Evolutionary conservation across 1,284 basidiomycete species (phyloP).

Genomic region (Cutaneotrichosporon mucoides): DNA sequence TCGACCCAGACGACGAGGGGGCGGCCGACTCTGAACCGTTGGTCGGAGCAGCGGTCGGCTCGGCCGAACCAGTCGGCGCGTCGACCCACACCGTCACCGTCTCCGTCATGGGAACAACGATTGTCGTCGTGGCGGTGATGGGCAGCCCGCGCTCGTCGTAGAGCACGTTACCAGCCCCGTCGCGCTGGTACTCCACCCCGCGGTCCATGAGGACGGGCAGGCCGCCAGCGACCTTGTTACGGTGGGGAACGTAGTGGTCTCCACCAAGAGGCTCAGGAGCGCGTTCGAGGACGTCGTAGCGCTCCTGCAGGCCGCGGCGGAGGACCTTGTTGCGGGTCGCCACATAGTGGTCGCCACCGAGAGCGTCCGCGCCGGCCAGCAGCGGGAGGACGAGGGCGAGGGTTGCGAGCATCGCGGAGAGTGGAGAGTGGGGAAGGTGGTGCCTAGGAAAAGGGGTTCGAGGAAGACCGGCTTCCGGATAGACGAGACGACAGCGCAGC

Average conservation of each 20-base stretch:
- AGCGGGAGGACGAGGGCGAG: constrained; percentile 17
- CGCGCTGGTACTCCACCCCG: constrained; percentile 1
- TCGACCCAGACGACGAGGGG: neutral
- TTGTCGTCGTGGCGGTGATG: constrained; percentile 45
- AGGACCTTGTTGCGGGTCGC: constrained; percentile 4
- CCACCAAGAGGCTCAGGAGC: constrained; percentile 9
- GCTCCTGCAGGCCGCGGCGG: constrained; percentile 4
- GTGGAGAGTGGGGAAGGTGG: constrained; percentile 4
- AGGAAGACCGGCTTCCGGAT: constrained; percentile 16
- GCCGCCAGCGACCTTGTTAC: neutral
- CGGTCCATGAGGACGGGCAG: neutral
- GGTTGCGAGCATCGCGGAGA: constrained; percentile 7
- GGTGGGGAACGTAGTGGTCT: constrained; percentile 14
- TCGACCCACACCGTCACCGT: constrained; percentile 44
- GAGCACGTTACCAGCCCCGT: neutral
- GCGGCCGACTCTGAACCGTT: neutral
- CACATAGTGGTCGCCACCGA: constrained; percentile 20
- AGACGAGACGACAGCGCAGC: constrained; percentile 7
- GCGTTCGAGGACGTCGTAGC: neutral
- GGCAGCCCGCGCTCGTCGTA: constrained; percentile 40
- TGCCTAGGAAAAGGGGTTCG: neutral
- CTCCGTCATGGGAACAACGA: constrained; percentile 37
- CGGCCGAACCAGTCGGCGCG: constrained; percentile 7
- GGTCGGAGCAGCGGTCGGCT: neutral
- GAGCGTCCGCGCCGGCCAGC: constrained; percentile 10